Evolutionary conservation across 768 basidiomycete genomes (phyloP), one percentile per base, ranked within the genome.

Genomic region (Leccinum incarnatum): DNA sequence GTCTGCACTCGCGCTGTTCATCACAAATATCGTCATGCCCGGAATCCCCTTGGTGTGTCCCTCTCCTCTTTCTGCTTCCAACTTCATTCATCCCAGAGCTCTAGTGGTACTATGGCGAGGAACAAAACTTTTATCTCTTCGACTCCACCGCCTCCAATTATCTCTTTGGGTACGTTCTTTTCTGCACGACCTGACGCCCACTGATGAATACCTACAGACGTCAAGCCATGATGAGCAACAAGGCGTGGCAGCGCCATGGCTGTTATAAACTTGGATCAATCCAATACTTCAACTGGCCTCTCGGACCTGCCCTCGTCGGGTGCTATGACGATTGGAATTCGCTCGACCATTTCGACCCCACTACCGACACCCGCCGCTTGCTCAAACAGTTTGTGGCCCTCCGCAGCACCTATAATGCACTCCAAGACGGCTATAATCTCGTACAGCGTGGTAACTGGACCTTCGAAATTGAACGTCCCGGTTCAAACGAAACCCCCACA

Each of bases 331-430:
- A 91, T 65, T 95, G 91, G 92, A 95, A 96, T 71, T 83, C 90
- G 2, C 84, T 95, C 32, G 95, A 97, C 66, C 95, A 97, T 71
- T 96, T 96, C 70, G 95, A 97, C 72, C 93, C 93, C 27, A 95
- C 94, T 2, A 76, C 87, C 12, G 87, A 91, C 67, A 81, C 81
- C 40, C 84, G 89, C 40, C 87, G 93, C 56, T 68, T 92, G 57
- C 85, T 92, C 67, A 70, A 83, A 17, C 91, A 89, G 54, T 87
- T 92, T 76, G 72, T 88, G 57, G 79, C 84, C 66, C 78, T 96
- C 37, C 88, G 95, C 30, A 70, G 70, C 6, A 73, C 78, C 14
- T 96, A 88, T 72, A 83, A 79, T 23, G 80, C 89, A 3, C 79
- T 96, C 11, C 91, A 91, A 71, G 95, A 97, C 65, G 95, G 95